phyloP scores from a whole-genome alignment of 306 rosid genomes.

The Alnus rubra region DNA sequence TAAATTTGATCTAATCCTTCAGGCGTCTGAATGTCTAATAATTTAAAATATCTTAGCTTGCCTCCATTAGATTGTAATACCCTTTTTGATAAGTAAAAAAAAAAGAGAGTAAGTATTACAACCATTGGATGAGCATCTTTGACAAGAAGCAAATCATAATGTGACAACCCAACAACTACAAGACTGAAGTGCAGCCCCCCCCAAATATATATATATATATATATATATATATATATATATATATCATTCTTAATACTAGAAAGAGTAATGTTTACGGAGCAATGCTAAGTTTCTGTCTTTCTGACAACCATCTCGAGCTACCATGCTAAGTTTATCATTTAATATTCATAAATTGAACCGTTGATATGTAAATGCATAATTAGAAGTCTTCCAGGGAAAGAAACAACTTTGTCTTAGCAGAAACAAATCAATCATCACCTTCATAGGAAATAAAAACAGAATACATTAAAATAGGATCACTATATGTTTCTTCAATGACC shows the following conservation, averaged over 20 bases:
- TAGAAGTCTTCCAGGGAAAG: not conserved
- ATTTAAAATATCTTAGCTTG: not conserved
- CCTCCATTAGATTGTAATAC: not conserved
- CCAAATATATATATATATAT: no score
- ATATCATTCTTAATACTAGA: not conserved
- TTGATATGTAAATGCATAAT: not conserved
- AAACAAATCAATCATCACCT: not conserved
- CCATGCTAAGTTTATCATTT: not conserved
- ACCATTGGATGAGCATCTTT: not conserved
- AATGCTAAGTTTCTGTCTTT: not conserved
- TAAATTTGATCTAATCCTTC: not conserved
- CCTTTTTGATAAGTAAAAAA: no score
- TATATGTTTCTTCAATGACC: slow-evolving; percentile 50
- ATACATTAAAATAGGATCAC: no score
- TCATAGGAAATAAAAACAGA: not conserved
- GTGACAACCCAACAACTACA: not conserved
- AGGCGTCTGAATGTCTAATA: not conserved
- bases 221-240: no score
- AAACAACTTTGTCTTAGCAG: slow-evolving; percentile 3
- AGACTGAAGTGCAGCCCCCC: not conserved
- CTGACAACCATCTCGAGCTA: not conserved
- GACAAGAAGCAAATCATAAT: not conserved
- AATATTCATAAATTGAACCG: not conserved
- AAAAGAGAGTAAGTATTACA: not conserved
- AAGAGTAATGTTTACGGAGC: not conserved